phyloP scores from a whole-genome alignment of 192 early-diverging fungal genomes.

The Coemansia nantahalensis region DNA sequence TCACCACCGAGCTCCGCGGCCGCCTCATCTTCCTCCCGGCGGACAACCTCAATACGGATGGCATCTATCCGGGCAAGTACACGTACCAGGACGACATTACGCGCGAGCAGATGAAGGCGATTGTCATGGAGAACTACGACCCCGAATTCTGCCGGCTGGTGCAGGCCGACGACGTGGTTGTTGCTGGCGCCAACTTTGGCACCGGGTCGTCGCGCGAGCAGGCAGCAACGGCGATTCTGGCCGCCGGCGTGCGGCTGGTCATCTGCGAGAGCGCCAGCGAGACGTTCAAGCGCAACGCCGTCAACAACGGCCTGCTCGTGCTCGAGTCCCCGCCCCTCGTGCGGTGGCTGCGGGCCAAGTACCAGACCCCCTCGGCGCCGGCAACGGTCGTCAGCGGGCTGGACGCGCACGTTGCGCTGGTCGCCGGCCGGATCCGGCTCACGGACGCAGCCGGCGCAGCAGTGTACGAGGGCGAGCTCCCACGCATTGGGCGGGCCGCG shows the following conservation, averaged over 20 bases:
- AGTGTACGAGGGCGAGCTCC: conserved; percentile 41
- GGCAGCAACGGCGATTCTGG: conserved; percentile 91
- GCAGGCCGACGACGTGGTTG: conserved; percentile 74
- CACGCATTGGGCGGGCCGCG: conserved; percentile 85
- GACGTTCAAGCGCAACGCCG: conserved; percentile 98
- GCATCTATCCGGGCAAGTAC: conserved; percentile 98
- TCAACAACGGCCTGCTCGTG: conserved; percentile 95
- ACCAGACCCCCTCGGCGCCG: conserved; percentile 14
- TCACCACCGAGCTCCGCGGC: conserved; percentile 71
- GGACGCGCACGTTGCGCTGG: conserved; percentile 66
- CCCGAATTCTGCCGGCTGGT: conserved; percentile 73
- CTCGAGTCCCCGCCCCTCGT: conserved; percentile 87
- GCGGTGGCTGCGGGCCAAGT: conserved; percentile 59
- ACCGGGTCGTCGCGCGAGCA: conserved; percentile 97
- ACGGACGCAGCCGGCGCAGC: conserved; percentile 9
- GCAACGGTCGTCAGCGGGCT: conserved; percentile 79
- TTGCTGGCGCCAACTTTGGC: conserved; percentile 96
- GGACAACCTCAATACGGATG: conserved; percentile 99
- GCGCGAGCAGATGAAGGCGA: conserved; percentile 83
- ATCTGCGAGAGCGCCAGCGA: conserved; percentile 94
- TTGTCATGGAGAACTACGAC: conserved; percentile 99
- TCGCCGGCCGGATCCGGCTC: conserved; percentile 60
- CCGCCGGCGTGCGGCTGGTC: conserved; percentile 80
- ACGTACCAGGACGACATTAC: conserved; percentile 96
- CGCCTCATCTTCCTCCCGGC: conserved; percentile 85